Conservation (phyloP, 192 early-diverging fungal genomes). For the Entophlyctis luteolus region DNA sequence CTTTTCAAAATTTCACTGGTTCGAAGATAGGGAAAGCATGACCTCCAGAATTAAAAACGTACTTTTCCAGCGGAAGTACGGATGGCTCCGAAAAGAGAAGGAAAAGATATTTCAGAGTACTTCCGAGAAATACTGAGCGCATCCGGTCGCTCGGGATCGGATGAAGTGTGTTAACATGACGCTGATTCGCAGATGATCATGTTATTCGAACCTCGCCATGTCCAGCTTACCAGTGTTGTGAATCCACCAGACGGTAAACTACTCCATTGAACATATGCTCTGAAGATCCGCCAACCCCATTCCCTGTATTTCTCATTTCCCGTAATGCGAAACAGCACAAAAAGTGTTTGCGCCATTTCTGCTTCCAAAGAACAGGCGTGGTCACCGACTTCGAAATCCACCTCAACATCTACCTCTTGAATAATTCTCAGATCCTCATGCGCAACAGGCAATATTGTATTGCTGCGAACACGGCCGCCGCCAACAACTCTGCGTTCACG, state of each 20-base stretch:
- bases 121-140: slow-evolving; percentile 70
- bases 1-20: too few species aligned
- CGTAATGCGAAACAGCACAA: slow-evolving; percentile 24
- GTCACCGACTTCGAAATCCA: slow-evolving; percentile 49
- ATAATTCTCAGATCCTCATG: background rate
- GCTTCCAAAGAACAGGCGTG: slow-evolving; percentile 5
- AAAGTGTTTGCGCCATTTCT: slow-evolving; percentile 19
- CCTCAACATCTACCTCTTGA: slow-evolving; percentile 24
- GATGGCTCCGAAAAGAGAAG: slow-evolving; percentile 68
- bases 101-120: slow-evolving; percentile 82
- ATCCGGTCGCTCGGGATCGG: slow-evolving; percentile 8
- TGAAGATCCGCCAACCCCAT: slow-evolving; percentile 69
- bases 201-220: background rate
- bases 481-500: background rate
- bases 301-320: slow-evolving; percentile 28
- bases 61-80: slow-evolving; percentile 68
- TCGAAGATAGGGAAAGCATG: slow-evolving; percentile 67
- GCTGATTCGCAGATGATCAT: background rate
- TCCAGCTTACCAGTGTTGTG: slow-evolving; percentile 16
- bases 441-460: background rate
- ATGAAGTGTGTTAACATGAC: background rate
- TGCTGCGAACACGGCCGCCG: background rate
- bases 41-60: slow-evolving; percentile 89
- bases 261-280: slow-evolving; percentile 64
- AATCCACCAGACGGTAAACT: slow-evolving; percentile 50